These are phyloP conservation scores for Geum urbanum DNA, from an alignment of 306 rosid species.

Conservation along the genomic window DNA sequence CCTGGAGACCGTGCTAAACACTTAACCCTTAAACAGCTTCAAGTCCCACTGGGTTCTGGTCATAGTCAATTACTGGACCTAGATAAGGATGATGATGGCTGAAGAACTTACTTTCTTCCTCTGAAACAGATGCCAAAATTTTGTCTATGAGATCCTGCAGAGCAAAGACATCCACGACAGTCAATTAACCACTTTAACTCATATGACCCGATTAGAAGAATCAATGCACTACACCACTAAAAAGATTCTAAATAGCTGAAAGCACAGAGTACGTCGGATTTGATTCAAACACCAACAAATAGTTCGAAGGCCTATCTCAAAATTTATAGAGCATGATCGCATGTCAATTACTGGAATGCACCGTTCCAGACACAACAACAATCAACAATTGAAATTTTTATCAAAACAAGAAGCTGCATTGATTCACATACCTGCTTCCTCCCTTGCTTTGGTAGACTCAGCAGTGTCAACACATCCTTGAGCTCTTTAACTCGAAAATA, in stretches of 20 bases:
- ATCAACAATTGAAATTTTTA: not conserved
- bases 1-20: not conserved
- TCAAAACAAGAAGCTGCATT: not conserved
- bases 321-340: not conserved
- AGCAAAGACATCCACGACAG: constrained; percentile 24
- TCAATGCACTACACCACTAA: not conserved
- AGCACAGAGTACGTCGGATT: not conserved
- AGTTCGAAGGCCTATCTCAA: not conserved
- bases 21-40: not conserved
- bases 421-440: constrained; percentile 74
- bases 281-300: not conserved
- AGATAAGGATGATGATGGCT: not conserved
- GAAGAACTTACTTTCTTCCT: constrained; percentile 63
- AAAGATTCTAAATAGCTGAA: not conserved
- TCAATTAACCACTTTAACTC: not conserved
- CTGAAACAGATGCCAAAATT: constrained; percentile 62
- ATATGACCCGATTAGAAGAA: not conserved
- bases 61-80: constrained; percentile 8
- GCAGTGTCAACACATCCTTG: constrained; percentile 76
- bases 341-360: not conserved
- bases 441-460: constrained; percentile 93
- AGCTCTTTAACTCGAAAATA: constrained; percentile 85
- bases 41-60: not conserved
- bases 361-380: not conserved
- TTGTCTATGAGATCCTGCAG: constrained; percentile 82